Evolutionary conservation across 2,329 filamentous ascomycete species (phyloP), one percentile per base, ranked within the genome.

Genomic region (Aspergillus udagawae): DNA sequence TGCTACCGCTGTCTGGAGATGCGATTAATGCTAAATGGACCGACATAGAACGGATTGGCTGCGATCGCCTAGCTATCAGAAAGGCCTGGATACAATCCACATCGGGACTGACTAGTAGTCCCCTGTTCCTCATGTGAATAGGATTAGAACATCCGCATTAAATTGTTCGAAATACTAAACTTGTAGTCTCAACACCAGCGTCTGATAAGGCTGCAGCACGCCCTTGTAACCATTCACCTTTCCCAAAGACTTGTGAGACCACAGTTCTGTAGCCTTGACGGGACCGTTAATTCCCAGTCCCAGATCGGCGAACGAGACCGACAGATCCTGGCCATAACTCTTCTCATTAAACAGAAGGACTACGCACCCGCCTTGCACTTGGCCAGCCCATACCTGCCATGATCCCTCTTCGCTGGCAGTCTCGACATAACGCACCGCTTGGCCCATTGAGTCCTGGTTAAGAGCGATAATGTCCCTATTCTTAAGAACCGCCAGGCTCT

Each of bases 311-410:
- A 55, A 45, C 10, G 29, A 41, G 17, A 56, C 10, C 5, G 7
- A 12, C 25, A 28, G 14, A 3, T 14, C 10, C 21, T 56, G 54
- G 4, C 28, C 12, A 25, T 52, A 56, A 17, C 49, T 56, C 25
- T 52, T 56, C 54, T 56, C 54, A 10, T 52, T 56, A 4, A 56
- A n/a, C 2, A 56, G 12, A 20, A 56, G 49, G 6, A 56, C 49
- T 5, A 52, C 49, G 17, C 23, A 52, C n/a, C 54, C 54, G 3
- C 17, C 49, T 23, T 41, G n/a, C 6, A 56, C 14, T 2, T 38
- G 32, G 1, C 54, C 54, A 7, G 54, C 54, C 54, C 54, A 56
- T 3, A 52, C 54, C 20, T 56, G 54, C 6, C 28, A 25, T 4
- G 27, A 17, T 1, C 49, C 41, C n/a, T 56, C 54, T 4, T 29